A percentile compares a stretch with the other conserved stretches of the same genome.
phyloP scores from a whole-genome alignment of 768 basidiomycete species.

The Naganishia friedmannii region DNA sequence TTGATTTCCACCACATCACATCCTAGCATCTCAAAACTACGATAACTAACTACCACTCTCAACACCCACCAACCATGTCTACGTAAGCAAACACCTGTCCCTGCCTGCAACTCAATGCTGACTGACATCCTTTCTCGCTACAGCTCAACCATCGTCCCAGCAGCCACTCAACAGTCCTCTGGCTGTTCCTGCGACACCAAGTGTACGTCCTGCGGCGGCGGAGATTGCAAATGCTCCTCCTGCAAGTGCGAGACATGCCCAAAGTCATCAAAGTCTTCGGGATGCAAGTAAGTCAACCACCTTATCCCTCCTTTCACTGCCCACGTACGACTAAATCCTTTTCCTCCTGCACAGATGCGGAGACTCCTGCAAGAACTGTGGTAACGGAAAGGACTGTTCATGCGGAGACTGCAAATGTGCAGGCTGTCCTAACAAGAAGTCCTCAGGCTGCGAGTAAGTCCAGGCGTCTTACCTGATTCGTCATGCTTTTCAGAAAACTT shows the following conservation, averaged over 20 bases:
- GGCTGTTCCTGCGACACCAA: slow-evolving; percentile 11
- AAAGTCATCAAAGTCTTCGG: background rate
- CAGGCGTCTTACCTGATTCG: too few relatives aligned
- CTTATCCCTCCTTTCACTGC: too few relatives aligned
- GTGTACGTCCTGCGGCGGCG: slow-evolving; percentile 14
- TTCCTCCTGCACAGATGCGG: background rate
- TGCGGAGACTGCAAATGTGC: slow-evolving; percentile 7
- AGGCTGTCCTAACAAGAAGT: slow-evolving; percentile 6
- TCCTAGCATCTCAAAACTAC: background rate
- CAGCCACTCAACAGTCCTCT: slow-evolving; percentile 13
- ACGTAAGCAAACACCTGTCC: background rate
- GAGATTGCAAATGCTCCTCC: slow-evolving; percentile 9
- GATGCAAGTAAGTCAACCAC: slow-evolving; percentile 10
- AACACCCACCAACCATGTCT: background rate
- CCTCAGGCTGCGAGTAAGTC: slow-evolving; percentile 19
- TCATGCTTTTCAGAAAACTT: too few relatives aligned
- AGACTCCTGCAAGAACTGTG: slow-evolving; percentile 21
- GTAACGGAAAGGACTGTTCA: slow-evolving; percentile 3
- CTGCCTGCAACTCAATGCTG: background rate
- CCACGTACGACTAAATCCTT: background rate
- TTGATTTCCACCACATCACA: background rate
- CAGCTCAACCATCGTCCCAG: slow-evolving; percentile 18
- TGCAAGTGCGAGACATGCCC: slow-evolving; percentile 23
- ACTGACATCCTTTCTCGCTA: slow-evolving; percentile 4
- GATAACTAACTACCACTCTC: background rate